A percentile compares a stretch with the other conserved stretches of the same genome.
Evolutionary conservation across 1,284 basidiomycete species (phyloP).

Genomic region (Malassezia pachydermatis): DNA sequence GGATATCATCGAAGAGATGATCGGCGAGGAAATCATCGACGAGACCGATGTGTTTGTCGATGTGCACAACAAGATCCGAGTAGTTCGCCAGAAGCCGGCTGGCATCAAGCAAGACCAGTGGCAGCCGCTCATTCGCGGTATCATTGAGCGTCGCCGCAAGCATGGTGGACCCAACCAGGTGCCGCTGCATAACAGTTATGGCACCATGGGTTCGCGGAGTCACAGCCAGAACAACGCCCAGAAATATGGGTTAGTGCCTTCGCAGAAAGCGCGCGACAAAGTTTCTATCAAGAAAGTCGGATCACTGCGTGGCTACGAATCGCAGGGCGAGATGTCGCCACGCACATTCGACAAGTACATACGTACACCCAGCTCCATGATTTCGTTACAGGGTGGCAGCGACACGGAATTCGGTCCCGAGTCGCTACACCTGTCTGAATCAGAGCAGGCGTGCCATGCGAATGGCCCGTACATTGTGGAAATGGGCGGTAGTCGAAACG

Average conservation of each 20-base stretch:
- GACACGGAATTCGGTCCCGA: slow-evolving; percentile 18
- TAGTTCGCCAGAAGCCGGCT: slow-evolving; percentile 21
- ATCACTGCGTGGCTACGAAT: slow-evolving; percentile 12
- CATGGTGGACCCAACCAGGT: slow-evolving; percentile 30
- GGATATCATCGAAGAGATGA: slow-evolving; percentile 57
- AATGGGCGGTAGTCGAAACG: slow-evolving; percentile 25
- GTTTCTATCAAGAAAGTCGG: slow-evolving; percentile 34
- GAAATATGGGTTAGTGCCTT: slow-evolving; percentile 23
- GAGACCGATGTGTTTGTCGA: slow-evolving; percentile 47
- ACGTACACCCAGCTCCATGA: slow-evolving; percentile 13
- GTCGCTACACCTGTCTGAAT: slow-evolving; percentile 13
- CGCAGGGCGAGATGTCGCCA: slow-evolving; percentile 1
- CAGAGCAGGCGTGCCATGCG: slow-evolving; percentile 18
- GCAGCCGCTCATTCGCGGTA: slow-evolving; percentile 44
- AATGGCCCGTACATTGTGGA: slow-evolving; percentile 35
- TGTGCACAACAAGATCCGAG: slow-evolving; percentile 40
- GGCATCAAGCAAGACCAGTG: slow-evolving; percentile 22
- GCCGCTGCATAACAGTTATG: slow-evolving; percentile 34
- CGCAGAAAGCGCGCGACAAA: slow-evolving; percentile 27
- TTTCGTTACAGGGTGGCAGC: slow-evolving; percentile 16
- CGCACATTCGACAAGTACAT: not conserved
- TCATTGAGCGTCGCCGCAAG: slow-evolving; percentile 44
- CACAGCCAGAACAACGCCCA: slow-evolving; percentile 13
- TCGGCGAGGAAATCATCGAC: slow-evolving; percentile 46
- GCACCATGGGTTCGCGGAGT: slow-evolving; percentile 24